Evolutionary conservation across 2,329 filamentous ascomycete genomes (phyloP).

Genomic region (Trichoderma hamatum): DNA sequence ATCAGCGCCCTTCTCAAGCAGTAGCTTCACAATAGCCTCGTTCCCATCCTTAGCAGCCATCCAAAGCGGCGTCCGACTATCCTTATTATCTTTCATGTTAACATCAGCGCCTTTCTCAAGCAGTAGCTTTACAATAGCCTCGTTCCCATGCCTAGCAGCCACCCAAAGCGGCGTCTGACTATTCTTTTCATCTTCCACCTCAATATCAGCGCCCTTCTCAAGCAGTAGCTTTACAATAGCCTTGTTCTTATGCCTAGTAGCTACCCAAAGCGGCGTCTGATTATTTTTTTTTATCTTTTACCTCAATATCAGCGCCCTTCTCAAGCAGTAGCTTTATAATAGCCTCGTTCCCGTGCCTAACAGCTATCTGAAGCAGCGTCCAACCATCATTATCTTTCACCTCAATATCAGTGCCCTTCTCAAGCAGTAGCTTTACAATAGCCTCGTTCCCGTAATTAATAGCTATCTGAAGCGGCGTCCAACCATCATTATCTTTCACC

Average conservation of each 20-base stretch:
- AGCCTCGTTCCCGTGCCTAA: background rate
- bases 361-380: background rate
- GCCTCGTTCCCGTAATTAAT: background rate
- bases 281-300: too few relatives aligned
- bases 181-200: background rate
- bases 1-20: too few relatives aligned
- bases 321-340: background rate
- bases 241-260: background rate
- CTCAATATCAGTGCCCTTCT: background rate
- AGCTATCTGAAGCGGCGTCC: background rate
- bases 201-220: too few relatives aligned
- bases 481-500: too few relatives aligned
- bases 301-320: too few relatives aligned
- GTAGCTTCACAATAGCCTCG: background rate
- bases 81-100: background rate
- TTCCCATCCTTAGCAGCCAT: background rate
- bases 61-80: background rate
- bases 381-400: too few relatives aligned
- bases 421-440: background rate
- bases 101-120: background rate
- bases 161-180: background rate
- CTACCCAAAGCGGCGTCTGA: too few relatives aligned
- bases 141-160: background rate
- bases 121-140: background rate
- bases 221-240: background rate